Percentiles rank a stretch among this genome's conserved stretches.
phyloP scores from a whole-genome alignment of 352 stramenopile genomes.

The Bremia lactucae region DNA sequence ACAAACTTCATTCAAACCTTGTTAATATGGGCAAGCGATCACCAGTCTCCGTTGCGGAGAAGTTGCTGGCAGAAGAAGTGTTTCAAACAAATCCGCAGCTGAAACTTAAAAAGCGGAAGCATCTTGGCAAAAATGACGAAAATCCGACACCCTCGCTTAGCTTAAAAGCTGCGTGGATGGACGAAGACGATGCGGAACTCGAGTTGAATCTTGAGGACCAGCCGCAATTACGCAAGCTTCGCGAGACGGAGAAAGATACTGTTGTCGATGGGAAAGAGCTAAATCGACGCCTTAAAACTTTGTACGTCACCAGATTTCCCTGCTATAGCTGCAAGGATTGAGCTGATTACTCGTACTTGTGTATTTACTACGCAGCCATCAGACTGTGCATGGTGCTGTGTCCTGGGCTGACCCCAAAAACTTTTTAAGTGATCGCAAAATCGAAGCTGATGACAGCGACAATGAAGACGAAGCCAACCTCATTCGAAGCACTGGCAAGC shows the following conservation, averaged over 20 bases:
- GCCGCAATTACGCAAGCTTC: slow-evolving; percentile 70
- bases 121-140: slow-evolving; percentile 16
- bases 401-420: slow-evolving; percentile 71
- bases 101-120: slow-evolving; percentile 21
- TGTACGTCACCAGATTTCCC: slow-evolving; percentile 26
- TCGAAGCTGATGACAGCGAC: slow-evolving; percentile 34
- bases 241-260: slow-evolving; percentile 62
- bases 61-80: slow-evolving; percentile 40
- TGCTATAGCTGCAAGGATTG: neutral
- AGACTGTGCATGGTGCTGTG: slow-evolving; percentile 38
- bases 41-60: slow-evolving; percentile 30
- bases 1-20: slow-evolving; percentile 11
- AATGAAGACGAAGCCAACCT: slow-evolving; percentile 47
- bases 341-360: slow-evolving; percentile 1
- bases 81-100: slow-evolving; percentile 28
- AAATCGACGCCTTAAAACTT: slow-evolving; percentile 72
- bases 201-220: slow-evolving; percentile 62
- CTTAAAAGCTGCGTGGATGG: slow-evolving; percentile 66
- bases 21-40: slow-evolving; percentile 55
- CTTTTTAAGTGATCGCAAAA: slow-evolving; percentile 30
- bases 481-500: slow-evolving; percentile 41
- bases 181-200: slow-evolving; percentile 78
- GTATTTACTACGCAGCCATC: slow-evolving; percentile 30
- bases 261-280: slow-evolving; percentile 61
- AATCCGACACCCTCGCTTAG: slow-evolving; percentile 2